These are phyloP conservation scores for Fomitopsis serialis DNA, from an alignment of 768 basidiomycete genomes.

Conservation along the genomic window DNA sequence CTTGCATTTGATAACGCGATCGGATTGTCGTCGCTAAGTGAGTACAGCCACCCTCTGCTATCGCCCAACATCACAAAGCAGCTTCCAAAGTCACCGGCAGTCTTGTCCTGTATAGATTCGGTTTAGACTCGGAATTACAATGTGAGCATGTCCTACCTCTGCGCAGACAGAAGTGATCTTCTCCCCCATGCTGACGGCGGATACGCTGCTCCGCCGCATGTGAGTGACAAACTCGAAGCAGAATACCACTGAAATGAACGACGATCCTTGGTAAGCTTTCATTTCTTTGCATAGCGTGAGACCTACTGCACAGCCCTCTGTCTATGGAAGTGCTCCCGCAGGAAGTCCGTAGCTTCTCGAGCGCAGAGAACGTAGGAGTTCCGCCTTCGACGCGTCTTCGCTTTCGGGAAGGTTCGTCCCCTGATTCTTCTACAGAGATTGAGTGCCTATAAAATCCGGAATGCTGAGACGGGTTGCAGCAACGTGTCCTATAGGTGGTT, in stretches of 20 bases:
- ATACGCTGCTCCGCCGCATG: constrained; percentile 2
- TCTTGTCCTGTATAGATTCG: not conserved
- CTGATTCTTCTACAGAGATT: not conserved
- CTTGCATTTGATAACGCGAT: not conserved
- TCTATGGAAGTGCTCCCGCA: not conserved
- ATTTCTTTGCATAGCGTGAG: not conserved
- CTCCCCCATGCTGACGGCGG: not conserved
- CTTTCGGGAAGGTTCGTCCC: not conserved
- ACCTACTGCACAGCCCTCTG: constrained; percentile 1
- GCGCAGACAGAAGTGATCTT: not conserved
- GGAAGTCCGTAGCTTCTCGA: not conserved
- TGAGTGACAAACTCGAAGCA: not conserved
- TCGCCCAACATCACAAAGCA: constrained; percentile 5
- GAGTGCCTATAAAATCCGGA: not conserved
- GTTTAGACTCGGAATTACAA: not conserved
- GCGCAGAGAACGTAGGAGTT: not conserved
- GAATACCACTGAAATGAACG: constrained; percentile 1
- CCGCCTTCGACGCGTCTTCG: not conserved
- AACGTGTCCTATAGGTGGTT: not conserved
- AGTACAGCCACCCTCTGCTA: constrained; percentile 7
- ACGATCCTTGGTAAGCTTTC: too few species aligned
- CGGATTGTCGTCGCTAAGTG: not conserved
- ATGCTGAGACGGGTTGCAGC: not conserved
- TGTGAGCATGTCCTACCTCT: not conserved
- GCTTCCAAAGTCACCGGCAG: not conserved